Base-by-base conservation (phyloP, 78 protist species). In the Tieghemostelium lacteum region DNA sequence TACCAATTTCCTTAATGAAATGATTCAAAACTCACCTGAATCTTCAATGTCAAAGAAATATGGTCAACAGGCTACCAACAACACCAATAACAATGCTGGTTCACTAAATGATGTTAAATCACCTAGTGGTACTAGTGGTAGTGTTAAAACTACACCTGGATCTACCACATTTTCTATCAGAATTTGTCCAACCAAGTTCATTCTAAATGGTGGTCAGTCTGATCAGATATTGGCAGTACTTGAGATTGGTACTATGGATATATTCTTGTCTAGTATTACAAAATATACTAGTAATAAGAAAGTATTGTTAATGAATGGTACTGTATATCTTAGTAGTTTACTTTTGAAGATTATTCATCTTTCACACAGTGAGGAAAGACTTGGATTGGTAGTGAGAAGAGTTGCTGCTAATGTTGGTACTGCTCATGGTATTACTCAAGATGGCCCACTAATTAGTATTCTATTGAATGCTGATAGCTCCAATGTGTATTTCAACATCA, bases 231-330 rank as follows among this genome's bases (percentile, higher is more conserved):
- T 83, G 31, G 91, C 91, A 22, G 45, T 83, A 0, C 54, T 83
- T 7, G 91, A 83, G 39, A 69, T 83, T 37, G 91, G 91, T 3
- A 69, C 78, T 28, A 17, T 83, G 49, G 91, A 83, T 45, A 69
- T 83, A 29, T 83, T 69, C 57, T 33, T 83, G 12, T 83, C 91
- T 0, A 57, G 55, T 26, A 83, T 83, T 52, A 83, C 52, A 52
- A 83, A 83, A 37, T 36, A 69, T 26, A 80, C 77, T 5, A 29
- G 73, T 14, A 83, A 70, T 57, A 69, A 42, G 22, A 50, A 63
- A n/a, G 76, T 83, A 2, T 33, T 83, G 2, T 58, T 83, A 22
- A 83, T 83, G 91, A 83, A 83, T 57, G 91, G 91, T 39, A 83
- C 91, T 3, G 5, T 83, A 10, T 29, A 54, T n/a, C 8, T 83